A percentile compares a stretch with the other conserved stretches of the same genome.
Conservation (phyloP, 78 protist genomes). For the Bigelowiella natans region DNA sequence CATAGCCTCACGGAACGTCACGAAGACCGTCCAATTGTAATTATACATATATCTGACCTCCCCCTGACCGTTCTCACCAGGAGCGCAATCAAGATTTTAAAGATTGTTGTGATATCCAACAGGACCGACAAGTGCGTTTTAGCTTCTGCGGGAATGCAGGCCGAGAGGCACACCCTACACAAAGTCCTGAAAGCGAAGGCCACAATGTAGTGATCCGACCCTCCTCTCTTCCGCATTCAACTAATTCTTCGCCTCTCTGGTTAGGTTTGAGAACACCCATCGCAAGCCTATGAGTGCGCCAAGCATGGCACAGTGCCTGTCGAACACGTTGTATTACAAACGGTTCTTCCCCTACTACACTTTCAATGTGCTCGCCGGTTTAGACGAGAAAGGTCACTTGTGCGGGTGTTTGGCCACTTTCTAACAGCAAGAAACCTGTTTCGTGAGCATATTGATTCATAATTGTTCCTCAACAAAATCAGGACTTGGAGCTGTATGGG, state of each 20-base stretch:
- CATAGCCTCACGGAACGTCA: neutral
- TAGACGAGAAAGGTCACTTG: slow-evolving; percentile 52
- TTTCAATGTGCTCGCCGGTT: slow-evolving; percentile 78
- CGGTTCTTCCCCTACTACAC: slow-evolving; percentile 96
- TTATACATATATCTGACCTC: no score
- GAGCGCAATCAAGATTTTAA: no score
- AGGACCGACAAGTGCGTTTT: slow-evolving; percentile 66
- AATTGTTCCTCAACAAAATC: no score
- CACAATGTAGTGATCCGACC: slow-evolving; percentile 12
- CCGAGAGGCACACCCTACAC: slow-evolving; percentile 71
- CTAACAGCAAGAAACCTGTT: no score
- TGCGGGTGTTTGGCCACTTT: neutral
- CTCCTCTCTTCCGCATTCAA: no score
- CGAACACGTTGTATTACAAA: slow-evolving; percentile 72
- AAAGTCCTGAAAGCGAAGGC: slow-evolving; percentile 54
- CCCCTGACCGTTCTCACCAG: no score
- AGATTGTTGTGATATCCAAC: no score
- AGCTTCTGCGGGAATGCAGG: slow-evolving; percentile 85
- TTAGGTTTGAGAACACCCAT: neutral
- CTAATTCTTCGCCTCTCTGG: no score
- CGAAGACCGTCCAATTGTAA: neutral
- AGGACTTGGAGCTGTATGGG: slow-evolving; percentile 73
- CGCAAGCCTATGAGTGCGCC: slow-evolving; percentile 36
- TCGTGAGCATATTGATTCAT: no score
- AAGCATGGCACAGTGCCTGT: slow-evolving; percentile 74